phyloP scores from a whole-genome alignment of 805 yeast genomes.

The Yamadazyma olivae region DNA sequence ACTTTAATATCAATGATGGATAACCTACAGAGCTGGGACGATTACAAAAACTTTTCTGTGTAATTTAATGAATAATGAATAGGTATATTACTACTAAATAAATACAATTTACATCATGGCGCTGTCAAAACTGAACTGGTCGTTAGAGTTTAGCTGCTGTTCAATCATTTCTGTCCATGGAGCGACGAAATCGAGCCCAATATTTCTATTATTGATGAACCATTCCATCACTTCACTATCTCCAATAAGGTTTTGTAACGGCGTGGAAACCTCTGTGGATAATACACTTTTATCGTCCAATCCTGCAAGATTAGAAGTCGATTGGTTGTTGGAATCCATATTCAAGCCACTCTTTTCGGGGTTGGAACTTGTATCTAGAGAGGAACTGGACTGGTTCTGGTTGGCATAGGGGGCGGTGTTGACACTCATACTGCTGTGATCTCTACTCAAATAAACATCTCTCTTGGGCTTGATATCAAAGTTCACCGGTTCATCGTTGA shows the following conservation, averaged over 20 bases:
- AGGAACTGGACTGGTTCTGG: neutral
- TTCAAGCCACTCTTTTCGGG: neutral
- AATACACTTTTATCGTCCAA: neutral
- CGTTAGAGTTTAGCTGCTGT: constrained; percentile 48
- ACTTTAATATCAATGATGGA: constrained; percentile 18
- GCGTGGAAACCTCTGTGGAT: constrained; percentile 7
- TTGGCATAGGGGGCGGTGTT: neutral
- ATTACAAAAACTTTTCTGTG: constrained; percentile 4
- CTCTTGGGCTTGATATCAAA: constrained; percentile 4
- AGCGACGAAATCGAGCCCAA: constrained; percentile 51
- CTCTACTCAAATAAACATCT: constrained; percentile 1
- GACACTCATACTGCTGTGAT: neutral
- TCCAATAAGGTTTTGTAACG: constrained; percentile 23
- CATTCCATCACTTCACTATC: constrained; percentile 45
- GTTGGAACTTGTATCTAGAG: neutral
- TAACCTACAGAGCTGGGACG: constrained; percentile 27
- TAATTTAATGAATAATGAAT: neutral
- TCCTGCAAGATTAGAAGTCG: constrained; percentile 1
- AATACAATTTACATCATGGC: constrained; percentile 4
- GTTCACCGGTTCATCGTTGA: constrained; percentile 10
- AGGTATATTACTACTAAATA: neutral
- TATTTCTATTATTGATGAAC: constrained; percentile 36
- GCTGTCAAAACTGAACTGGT: constrained; percentile 28
- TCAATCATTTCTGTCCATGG: constrained; percentile 83
- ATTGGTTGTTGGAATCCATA: constrained; percentile 1